Base-by-base conservation (phyloP, 2,329 filamentous ascomycete species). In the Colletotrichum somersetense region DNA sequence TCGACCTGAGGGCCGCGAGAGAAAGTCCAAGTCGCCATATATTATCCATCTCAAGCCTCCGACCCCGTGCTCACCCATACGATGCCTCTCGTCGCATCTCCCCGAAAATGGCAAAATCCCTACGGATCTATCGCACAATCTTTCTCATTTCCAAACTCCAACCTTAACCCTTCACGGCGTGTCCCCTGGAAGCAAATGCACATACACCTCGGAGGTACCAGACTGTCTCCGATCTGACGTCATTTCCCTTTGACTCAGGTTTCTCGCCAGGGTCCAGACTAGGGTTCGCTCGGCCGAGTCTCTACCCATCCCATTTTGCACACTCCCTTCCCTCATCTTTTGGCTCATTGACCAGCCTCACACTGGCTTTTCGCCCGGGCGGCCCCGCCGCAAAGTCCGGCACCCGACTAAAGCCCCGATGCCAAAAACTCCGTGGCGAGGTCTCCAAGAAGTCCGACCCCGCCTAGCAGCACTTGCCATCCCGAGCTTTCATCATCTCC, bases 201-300 rank as follows among this genome's bases (percentile, higher is more conserved):
- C 52, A 72, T 53, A 57, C 20, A 68, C 65, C 63, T 72, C 44
- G 40, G 26, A 53, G 65, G 58, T 69, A 65, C 53, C 63, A 59
- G n/a, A 59, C 42, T 53, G 35, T 42, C 57, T 52, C 26, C 68
- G 50, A 62, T 57, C 50, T 57, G 56, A 56, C 35, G 42, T 50
- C 20, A n/a, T 12, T 7, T 40, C 46, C 23, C 40, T 40, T 56
- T 26, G 23, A 57, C 42, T 42, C 50, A 62, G 23, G 42, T 48
- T 56, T 56, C 14, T 48, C 20, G 50, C 33, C 35, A 38, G 67
- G 48, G 58, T 71, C 44, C 57, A 42, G 62, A 67, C 57, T 48
- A 46, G 33, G 23, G 40, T 18, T 62, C 50, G 57, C 57, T 68
- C 57, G 64, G 64, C 68, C 64, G 68, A 68, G 67, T 62, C 48